Evolutionary conservation across 345 rosid species (phyloP).

Genomic region (Eucalyptus sp.): DNA sequence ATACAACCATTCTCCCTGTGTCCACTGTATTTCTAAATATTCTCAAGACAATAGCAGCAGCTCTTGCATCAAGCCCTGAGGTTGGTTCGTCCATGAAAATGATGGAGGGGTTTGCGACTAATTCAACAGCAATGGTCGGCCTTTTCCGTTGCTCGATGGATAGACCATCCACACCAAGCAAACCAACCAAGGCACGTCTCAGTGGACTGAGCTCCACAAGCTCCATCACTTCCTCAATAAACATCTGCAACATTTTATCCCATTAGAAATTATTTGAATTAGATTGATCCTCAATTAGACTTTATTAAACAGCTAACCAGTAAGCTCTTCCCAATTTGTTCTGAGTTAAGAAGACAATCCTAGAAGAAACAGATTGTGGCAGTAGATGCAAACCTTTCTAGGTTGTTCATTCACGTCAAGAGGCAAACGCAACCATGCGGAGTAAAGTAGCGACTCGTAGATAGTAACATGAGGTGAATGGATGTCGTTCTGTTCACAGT

Average conservation of each 20-base stretch:
- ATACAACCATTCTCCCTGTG: conserved; percentile 85
- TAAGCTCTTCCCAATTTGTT: background rate
- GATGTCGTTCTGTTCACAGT: conserved; percentile 47
- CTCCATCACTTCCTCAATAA: too few species aligned
- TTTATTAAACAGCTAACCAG: background rate
- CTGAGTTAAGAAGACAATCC: background rate
- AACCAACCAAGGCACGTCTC: too few species aligned
- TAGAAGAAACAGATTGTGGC: background rate
- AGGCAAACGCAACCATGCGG: conserved; percentile 43
- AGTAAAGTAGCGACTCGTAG: conserved; percentile 32
- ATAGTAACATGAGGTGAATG: conserved; percentile 42
- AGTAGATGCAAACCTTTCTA: conserved; percentile 12
- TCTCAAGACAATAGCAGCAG: conserved; percentile 92
- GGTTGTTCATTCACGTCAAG: conserved; percentile 11
- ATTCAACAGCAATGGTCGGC: too few species aligned
- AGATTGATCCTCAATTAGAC: background rate
- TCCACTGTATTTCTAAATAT: conserved; percentile 82
- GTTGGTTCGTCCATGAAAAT: too few species aligned
- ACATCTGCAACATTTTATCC: too few species aligned
- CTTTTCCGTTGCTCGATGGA: too few species aligned
- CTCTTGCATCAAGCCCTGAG: conserved; percentile 90
- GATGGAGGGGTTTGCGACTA: too few species aligned
- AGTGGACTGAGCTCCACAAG: too few species aligned
- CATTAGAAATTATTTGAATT: too few species aligned
- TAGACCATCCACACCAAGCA: too few species aligned